phyloP scores from a whole-genome alignment of 2,329 filamentous ascomycete genomes.

The Anthostomella pinea region DNA sequence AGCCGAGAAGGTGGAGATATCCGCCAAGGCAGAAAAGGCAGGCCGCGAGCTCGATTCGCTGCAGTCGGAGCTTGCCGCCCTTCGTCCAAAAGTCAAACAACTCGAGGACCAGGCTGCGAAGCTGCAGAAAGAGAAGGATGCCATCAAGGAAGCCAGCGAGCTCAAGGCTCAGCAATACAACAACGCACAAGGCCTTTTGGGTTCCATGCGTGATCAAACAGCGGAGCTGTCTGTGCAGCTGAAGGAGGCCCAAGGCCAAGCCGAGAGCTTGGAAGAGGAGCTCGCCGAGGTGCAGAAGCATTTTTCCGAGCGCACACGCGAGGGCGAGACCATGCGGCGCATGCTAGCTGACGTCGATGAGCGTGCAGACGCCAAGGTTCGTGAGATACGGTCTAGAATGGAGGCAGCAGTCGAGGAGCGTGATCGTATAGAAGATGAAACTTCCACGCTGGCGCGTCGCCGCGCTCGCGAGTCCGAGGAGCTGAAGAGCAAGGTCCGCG shows the following conservation, averaged over 20 bases:
- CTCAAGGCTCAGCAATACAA: conserved; percentile 83
- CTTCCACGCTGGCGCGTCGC: conserved; percentile 71
- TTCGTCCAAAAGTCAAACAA: conserved; percentile 60
- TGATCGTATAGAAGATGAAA: conserved; percentile 88
- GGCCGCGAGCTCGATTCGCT: conserved; percentile 66
- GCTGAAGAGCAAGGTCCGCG: conserved; percentile 71
- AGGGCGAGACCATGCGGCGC: conserved; percentile 91
- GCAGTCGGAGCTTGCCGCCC: conserved; percentile 68
- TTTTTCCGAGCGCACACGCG: conserved; percentile 81
- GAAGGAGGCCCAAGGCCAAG: conserved; percentile 79
- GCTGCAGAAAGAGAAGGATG: conserved; percentile 64
- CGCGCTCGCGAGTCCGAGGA: conserved; percentile 84
- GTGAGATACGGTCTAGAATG: conserved; percentile 85
- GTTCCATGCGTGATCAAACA: conserved; percentile 90
- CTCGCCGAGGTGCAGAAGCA: conserved; percentile 83
- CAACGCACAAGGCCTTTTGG: conserved; percentile 80
- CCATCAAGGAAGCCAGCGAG: conserved; percentile 74
- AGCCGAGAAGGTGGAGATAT: conserved; percentile 73
- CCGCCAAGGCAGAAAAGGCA: conserved; percentile 69
- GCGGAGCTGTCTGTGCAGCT: conserved; percentile 86
- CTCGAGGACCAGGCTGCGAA: conserved; percentile 72
- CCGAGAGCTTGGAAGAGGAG: conserved; percentile 88
- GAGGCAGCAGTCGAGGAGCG: conserved; percentile 91
- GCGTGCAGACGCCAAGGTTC: conserved; percentile 74
- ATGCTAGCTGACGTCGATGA: conserved; percentile 84